phyloP scores from a whole-genome alignment of 2,329 filamentous ascomycete species.

The Venturia carpophila region DNA sequence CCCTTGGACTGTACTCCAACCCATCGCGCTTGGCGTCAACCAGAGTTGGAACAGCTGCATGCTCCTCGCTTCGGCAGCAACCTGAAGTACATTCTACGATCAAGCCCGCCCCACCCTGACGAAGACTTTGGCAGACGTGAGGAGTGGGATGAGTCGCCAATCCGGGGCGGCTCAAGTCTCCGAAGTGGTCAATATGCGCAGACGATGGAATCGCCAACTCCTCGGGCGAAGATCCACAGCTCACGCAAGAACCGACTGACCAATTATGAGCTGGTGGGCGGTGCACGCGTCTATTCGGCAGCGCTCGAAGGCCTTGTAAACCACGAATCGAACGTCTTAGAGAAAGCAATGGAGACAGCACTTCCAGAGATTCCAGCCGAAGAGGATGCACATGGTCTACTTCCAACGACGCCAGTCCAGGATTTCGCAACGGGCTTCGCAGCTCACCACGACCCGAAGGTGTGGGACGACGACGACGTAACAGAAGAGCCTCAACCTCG shows the following conservation, averaged over 20 bases:
- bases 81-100: neutral
- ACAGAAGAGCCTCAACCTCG: neutral
- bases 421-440: neutral
- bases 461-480: neutral
- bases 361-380: neutral
- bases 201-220: neutral
- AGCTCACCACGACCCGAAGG: neutral
- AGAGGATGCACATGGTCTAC: neutral
- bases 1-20: neutral
- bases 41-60: neutral
- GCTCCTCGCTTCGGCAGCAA: neutral
- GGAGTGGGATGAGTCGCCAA: neutral
- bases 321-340: neutral
- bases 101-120: neutral
- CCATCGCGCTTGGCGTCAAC: neutral
- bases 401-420: neutral
- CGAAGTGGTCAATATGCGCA: neutral
- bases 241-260: neutral
- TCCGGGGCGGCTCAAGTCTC: neutral
- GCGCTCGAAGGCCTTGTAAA: neutral
- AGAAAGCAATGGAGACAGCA: neutral
- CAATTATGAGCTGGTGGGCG: neutral
- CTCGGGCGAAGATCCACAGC: neutral
- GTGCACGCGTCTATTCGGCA: neutral
- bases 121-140: neutral